Base-by-base conservation (phyloP, 2,329 filamentous ascomycete species). In the Sporothrix dimorphospora region DNA sequence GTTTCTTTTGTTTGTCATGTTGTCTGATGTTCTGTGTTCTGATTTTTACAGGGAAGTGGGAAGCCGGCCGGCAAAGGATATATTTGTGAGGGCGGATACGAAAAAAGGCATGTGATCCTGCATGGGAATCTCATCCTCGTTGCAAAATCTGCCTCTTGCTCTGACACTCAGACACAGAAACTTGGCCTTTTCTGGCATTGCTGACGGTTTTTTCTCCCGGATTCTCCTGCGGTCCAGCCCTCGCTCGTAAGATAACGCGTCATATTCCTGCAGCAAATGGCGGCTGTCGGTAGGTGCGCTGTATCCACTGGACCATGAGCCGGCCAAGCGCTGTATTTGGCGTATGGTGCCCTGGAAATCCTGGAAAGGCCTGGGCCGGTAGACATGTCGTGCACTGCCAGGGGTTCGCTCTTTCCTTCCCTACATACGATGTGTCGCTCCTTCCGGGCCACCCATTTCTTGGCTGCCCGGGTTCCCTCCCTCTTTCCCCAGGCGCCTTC, bases 391-490 rank as follows among this genome's bases (percentile, higher is more conserved):
- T 59, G 55, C 55, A 40, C 34, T 40, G 57, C 34, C 57, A 38
- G 34, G 57, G 5, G 27, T 21, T 61, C 30, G 30, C 55, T 40
- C n/a, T 30, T 38, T 21, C 12, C 40, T 40, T 61, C 11, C 19
- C 1, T 16, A 4, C 19, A 49, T 7, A n/a, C 19, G 40, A 47
- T 7, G 3, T 19, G 30, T 57, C 30, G 27, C 30, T 59, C 57
- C 57, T 42, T 21, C n/a, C 34, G 30, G 30, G 16, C 53, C 19
- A 42, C 34, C 34, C n/a, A 21, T 42, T 63, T 42, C 38, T 42
- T 63, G 38, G 57, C 57, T n/a, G 40, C 9, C 57, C 19, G 40
- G 59, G 61, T 47, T 66, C 61, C 61, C 61, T 66, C 61, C 61
- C 27, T 67, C 19, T 24, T 30, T 21, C 45, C 24, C 57, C 34